These are phyloP conservation scores for Austroboletus rostrupii DNA, from an alignment of 1,284 basidiomycete species.

Conservation along the genomic window DNA sequence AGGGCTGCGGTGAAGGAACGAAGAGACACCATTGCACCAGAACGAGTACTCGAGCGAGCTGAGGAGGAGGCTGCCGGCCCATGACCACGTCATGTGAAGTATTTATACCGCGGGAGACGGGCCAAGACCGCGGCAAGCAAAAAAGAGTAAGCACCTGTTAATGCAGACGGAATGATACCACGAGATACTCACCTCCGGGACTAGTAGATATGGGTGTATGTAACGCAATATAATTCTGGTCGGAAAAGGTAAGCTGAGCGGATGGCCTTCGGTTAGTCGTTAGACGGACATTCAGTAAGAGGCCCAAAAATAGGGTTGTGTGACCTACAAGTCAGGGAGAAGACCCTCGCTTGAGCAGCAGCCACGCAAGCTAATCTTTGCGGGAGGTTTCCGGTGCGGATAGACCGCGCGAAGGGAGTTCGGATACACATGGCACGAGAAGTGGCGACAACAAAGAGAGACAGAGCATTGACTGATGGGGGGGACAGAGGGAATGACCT, in stretches of 20 bases:
- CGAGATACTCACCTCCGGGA: constrained; percentile 2
- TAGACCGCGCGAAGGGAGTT: neutral
- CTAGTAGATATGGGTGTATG: neutral
- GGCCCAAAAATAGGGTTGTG: constrained; percentile 4
- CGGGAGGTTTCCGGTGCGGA: neutral
- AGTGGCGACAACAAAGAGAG: neutral
- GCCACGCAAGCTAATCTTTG: neutral
- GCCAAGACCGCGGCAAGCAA: neutral
- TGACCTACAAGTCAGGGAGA: neutral
- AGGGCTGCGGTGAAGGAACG: constrained; percentile 5
- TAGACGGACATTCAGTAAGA: neutral
- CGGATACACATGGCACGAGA: constrained; percentile 1
- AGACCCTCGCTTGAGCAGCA: neutral
- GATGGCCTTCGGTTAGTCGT: constrained; percentile 1
- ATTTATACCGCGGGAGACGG: constrained; percentile 16
- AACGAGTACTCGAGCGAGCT: constrained; percentile 1
- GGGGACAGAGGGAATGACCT: neutral
- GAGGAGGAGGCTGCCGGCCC: neutral
- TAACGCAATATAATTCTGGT: neutral
- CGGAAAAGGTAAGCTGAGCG: constrained; percentile 1
- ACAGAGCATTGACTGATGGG: constrained; percentile 1
- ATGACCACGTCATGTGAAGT: neutral
- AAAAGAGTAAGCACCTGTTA: neutral
- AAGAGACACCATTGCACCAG: constrained; percentile 21
- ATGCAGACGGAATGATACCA: neutral